Evolutionary conservation across 495 filamentous ascomycete species (phyloP), one percentile per base, ranked within the genome.

Genomic region (Neurospora sp.): DNA sequence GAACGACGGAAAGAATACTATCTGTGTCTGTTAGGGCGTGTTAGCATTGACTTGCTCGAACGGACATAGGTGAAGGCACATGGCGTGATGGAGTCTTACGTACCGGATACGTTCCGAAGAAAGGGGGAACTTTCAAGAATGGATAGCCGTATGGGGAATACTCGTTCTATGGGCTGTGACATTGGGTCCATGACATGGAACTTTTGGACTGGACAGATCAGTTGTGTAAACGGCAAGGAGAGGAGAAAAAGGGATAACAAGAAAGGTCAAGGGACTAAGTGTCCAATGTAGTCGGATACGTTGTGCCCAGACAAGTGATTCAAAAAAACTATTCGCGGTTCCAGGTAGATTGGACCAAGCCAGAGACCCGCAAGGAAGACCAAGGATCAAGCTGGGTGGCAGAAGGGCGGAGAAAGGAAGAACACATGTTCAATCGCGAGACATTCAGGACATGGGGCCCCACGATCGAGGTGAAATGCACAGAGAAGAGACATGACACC

Each of bases 131-230:
- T 76, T 39, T 76, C 75, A 38, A 78, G 73, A 35, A 78, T 76
- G 7, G 76, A 78, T 8, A 78, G 72, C 11, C 77, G 77, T 54
- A 78, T 78, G 69, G 77, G 77, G 41, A 77, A 78, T 1, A 78
- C 77, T 46, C 77, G 72, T 54, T 78, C 77, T 38, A 75, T 48
- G 14, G 39, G 66, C 9, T 75, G 69, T 54, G 74, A 48, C 69
- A 62, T 62, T 62, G 54, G 54, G 54, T 62, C 12, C 12, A 73
- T 18, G 73, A 73, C 75, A 75, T 75, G 54, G 10, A 6, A 62
- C 11, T 31, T 23, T 23, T 62, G 54, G 20, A 16, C 54, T 62
- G 12, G 11, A 7, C 23, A 31, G 54, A 31, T 62, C 23, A 12
- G 23, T 62, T 62, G 54, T 62, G 54, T 62, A 27, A 62, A 62